Evolutionary conservation across 169 alveolate genomes (phyloP), one percentile per base, ranked within the genome.

Genomic region (Neospora caninum): DNA sequence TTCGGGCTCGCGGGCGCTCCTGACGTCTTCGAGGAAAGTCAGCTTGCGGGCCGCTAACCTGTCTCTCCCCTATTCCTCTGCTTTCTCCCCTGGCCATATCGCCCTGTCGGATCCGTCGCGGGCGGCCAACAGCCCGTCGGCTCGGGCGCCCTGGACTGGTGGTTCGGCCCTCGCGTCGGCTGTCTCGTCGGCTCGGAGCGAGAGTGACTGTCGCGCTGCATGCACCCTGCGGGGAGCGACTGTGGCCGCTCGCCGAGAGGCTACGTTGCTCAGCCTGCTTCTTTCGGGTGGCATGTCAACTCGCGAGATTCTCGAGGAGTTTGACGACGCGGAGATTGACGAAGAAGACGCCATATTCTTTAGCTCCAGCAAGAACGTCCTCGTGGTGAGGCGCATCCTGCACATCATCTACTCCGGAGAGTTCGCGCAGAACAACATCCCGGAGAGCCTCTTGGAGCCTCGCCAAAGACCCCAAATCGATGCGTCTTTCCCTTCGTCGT

Each of bases 341-440:
- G 82, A 43, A 38, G 95, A 88, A 49, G 93, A 93, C 64, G 54
- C 58, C 43, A 80, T 73, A 25, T 93, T 93, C 45, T 88, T 93
- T 38, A 45, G 93, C 91, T 54, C 89, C 82, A 88, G 93, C 93
- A 93, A 93, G 49, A 83, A 93, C 67, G 95, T 78, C 20, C 92
- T 89, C 25, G 91, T 93, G 10, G 93, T 89, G 0, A 42, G 95
- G 7, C 93, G 95, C 42, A 86, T 93, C 34, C 92, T 84, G 10
- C 78, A 49, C 22, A n/a, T 92, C 39, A 64, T 88, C 0, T 42
- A 80, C 45, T 83, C 88, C 69, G 64, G 92, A 27, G 54, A 39
- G n/a, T 84, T 67, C 53, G 93, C 88, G 36, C 95, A 86, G 34
- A 82, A 73, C 49, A 78, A 54, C 41, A 42, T 92, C 42, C 88